Evolutionary conservation across 1,284 basidiomycete genomes (phyloP).

Genomic region (Ustilago xerochloae): DNA sequence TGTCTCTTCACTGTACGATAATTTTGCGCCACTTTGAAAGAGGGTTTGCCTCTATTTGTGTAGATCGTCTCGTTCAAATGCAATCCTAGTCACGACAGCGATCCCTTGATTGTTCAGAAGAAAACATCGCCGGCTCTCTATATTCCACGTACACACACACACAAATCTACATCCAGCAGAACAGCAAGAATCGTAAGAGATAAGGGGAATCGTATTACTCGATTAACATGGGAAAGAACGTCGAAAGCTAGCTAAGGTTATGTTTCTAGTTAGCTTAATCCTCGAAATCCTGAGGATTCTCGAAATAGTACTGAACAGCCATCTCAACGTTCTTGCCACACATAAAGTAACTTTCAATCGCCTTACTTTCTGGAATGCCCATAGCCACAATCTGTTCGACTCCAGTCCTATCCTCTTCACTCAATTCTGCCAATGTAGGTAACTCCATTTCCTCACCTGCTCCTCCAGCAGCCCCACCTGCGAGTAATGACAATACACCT

Average conservation of each 20-base stretch:
- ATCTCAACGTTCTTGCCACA: slow-evolving; percentile 67
- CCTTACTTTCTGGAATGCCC: slow-evolving; percentile 65
- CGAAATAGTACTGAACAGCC: slow-evolving; percentile 68
- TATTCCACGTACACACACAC: too few species aligned
- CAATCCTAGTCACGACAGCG: too few species aligned
- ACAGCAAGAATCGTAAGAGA: too few species aligned
- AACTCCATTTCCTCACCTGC: slow-evolving; percentile 59
- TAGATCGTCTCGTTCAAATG: neutral
- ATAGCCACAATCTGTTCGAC: slow-evolving; percentile 66
- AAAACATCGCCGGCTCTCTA: too few species aligned
- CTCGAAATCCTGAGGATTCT: slow-evolving; percentile 60
- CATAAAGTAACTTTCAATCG: slow-evolving; percentile 66
- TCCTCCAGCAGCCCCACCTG: slow-evolving; percentile 48
- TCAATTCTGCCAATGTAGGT: slow-evolving; percentile 56
- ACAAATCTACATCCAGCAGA: too few species aligned
- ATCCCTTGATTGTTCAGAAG: too few species aligned
- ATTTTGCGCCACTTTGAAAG: neutral
- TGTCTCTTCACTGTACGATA: slow-evolving; percentile 21
- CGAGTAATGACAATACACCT: slow-evolving; percentile 62
- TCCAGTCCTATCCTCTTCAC: slow-evolving; percentile 52
- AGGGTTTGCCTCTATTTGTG: neutral
- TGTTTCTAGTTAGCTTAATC: slow-evolving; percentile 28
- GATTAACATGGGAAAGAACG: too few species aligned
- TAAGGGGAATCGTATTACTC: too few species aligned
- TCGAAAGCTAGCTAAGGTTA: too few species aligned